phyloP scores from a whole-genome alignment of 192 early-diverging fungal genomes.

The Coemansia sp. region DNA sequence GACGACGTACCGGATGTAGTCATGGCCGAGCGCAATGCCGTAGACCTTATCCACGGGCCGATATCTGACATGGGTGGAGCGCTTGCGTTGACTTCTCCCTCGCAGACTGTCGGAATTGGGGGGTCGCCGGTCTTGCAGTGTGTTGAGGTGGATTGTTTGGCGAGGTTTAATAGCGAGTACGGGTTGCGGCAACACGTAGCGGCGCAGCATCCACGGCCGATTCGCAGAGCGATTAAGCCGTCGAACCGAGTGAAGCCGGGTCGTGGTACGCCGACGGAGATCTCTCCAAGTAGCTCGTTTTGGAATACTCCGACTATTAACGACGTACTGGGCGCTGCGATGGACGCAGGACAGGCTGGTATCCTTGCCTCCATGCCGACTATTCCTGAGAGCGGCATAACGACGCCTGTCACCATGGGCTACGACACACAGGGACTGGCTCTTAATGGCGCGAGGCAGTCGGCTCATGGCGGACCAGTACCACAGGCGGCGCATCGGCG shows the following conservation, averaged over 20 bases:
- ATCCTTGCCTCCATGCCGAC: conserved; percentile 29
- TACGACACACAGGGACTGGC: conserved; percentile 4
- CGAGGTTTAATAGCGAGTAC: conserved; percentile 25
- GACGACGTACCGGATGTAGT: background rate
- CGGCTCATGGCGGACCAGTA: background rate
- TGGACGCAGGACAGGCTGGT: background rate
- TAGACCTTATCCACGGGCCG: background rate
- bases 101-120: background rate
- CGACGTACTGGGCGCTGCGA: conserved; percentile 24
- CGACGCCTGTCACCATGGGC: conserved; percentile 14
- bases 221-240: conserved; percentile 49
- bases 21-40: background rate
- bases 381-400: conserved; percentile 24
- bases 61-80: background rate
- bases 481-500: conserved; percentile 11
- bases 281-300: conserved; percentile 1
- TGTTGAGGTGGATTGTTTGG: conserved; percentile 46
- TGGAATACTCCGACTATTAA: conserved; percentile 32
- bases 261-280: conserved; percentile 23
- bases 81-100: background rate
- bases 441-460: background rate
- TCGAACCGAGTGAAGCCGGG: conserved; percentile 24
- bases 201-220: conserved; percentile 46
- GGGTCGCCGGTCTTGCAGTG: conserved; percentile 27
- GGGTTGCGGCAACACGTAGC: conserved; percentile 44